Evolutionary conservation across 495 filamentous ascomycete genomes (phyloP), one percentile per base, ranked within the genome.

Genomic region (Penicillium canescens): DNA sequence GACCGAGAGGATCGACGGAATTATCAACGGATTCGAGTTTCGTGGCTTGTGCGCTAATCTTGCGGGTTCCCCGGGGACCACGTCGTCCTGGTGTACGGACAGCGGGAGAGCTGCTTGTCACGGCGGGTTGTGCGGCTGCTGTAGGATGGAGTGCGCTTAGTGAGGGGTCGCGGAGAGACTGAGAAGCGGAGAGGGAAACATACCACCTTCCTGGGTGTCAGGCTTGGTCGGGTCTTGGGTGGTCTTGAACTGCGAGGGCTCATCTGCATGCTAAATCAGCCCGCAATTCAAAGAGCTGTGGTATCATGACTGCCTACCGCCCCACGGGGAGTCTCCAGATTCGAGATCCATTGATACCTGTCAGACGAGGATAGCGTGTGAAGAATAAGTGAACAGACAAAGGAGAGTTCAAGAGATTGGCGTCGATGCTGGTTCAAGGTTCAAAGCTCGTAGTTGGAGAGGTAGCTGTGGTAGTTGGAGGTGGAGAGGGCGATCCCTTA

Each of bases 1-100:
- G 91, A 35, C 94, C 95, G 26, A 98, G 80, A n/a, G 94, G 94
- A 26, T 94, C 95, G 44, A 96, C 78, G 39, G 91, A 87, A 66
- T 96, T 90, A 62, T 93, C 91, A 54, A 96, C 86, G 31, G 91
- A 90, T 74, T 98, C 88, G 42, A 97, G 80, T 39, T 84, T 84
- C 36, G 90, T 95, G 33, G 88, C 80, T 66, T 94, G 91, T 36
- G 89, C 86, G 65, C 84, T 89, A 57, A 91, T 79, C 59, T 89
- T 89, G 48, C 90, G 86, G 33, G 81, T 83, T 21, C 82, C 86
- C 60, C 84, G 74, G 21, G 80, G 75, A 31, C 68, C 75, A 61
- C 80, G 78, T 61, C 74, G 73, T 57, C 70, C 72, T 21, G 81
- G 69, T 16, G 80, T 68, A 55, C 75, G 74, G 23, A 78, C 68